phyloP scores from a whole-genome alignment of 805 yeast species.

The Komagataella ulmi region DNA sequence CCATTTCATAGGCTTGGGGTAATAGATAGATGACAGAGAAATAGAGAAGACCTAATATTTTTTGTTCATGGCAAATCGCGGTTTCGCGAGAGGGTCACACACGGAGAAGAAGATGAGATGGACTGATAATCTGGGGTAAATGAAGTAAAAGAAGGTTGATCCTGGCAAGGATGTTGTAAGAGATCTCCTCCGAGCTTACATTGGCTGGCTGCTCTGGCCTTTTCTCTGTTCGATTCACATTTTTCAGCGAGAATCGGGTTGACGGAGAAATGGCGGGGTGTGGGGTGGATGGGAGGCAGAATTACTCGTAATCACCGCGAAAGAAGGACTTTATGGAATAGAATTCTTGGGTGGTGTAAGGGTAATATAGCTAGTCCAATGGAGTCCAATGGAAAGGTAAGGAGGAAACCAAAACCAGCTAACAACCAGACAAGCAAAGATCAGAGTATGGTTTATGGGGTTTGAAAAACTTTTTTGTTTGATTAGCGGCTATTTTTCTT shows the following conservation, averaged over 20 bases:
- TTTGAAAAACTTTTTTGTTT: no score
- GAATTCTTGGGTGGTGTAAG: not conserved
- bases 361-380: not conserved
- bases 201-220: not conserved
- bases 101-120: not conserved
- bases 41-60: not conserved
- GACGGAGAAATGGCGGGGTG: not conserved
- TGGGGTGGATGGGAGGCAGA: not conserved
- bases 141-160: not conserved
- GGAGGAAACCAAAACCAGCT: not conserved
- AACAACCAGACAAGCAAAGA: not conserved
- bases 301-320: not conserved
- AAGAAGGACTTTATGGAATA: not conserved
- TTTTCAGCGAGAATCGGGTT: not conserved
- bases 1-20: not conserved
- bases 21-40: not conserved
- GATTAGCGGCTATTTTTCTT: not conserved
- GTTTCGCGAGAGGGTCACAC: not conserved
- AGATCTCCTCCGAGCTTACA: not conserved
- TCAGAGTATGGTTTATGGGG: no score
- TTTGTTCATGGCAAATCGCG: not conserved
- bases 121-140: not conserved
- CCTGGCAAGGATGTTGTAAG: not conserved
- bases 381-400: not conserved
- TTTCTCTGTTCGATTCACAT: not conserved